Evolutionary conservation across 164 flowering plant genomes (phyloP).

Genomic region (Vitis cinerea): DNA sequence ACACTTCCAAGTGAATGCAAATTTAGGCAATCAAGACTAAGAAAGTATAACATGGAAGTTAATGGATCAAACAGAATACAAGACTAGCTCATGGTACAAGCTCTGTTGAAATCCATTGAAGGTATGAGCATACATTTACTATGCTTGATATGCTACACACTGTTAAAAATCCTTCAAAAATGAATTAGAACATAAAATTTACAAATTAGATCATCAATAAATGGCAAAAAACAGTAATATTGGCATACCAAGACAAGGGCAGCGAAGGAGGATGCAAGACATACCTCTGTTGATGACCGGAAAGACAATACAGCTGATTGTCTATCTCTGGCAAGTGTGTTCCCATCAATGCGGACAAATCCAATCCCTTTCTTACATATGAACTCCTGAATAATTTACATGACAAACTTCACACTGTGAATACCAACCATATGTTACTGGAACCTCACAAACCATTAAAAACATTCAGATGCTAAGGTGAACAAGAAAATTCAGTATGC

Average conservation of each 20-base stretch:
- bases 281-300: conserved; percentile 64
- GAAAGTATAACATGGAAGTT: background rate
- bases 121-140: background rate
- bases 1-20: background rate
- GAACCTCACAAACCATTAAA: background rate
- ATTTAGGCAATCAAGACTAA: background rate
- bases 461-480: background rate
- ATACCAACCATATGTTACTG: background rate
- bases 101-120: background rate
- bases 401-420: conserved; percentile 3
- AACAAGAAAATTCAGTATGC: background rate
- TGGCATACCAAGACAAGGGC: background rate
- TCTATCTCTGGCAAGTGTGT: conserved; percentile 68
- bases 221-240: background rate
- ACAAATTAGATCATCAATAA: background rate
- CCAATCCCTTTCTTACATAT: conserved; percentile 63
- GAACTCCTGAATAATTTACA: conserved; percentile 50
- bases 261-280: conserved; percentile 6
- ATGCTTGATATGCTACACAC: background rate
- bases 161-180: background rate
- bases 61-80: background rate
- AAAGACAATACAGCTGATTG: conserved; percentile 75
- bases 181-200: too few species aligned
- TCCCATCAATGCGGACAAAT: conserved; percentile 88
- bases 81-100: too few species aligned